Base-by-base conservation (phyloP, 345 rosid genomes). In the Pseudoturritis turrita region DNA sequence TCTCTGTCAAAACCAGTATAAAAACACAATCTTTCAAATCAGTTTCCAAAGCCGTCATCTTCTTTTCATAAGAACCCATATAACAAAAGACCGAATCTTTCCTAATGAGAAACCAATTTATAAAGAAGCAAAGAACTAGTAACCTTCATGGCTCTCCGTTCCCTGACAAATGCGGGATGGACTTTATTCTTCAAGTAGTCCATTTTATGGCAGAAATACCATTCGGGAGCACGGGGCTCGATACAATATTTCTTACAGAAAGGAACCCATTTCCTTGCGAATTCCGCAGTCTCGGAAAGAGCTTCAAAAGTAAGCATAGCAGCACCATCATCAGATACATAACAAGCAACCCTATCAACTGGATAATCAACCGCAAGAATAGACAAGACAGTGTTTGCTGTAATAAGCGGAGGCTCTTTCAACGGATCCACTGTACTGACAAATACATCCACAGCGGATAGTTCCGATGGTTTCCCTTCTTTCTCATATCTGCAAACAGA, bases 251-350 rank as follows among this genome's bases (percentile, higher is more conserved):
- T 95, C 81, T 95, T 95, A 76, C 99, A 91, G 85, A 95, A 95
- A 39, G 99, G 99, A 55, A 95, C 99, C 99, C 99, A 95, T 72
- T 88, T 89, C 78, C 92, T 87, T 13, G 99, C 96, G 69, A 95
- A 95, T 73, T 92, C 97, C 1, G 99, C 91, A 6, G 99, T 95
- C 83, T 95, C 98, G 0, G 99, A 95, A 19, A 95, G 98, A 46
- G 99, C 98, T 80, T 95, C 98, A 52, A 95, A 95, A 18, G 99
- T 95, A 70, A 95, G 99, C 99, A 95, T 95, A 18, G 99, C 97
- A 68, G 99, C 99, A 80, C 99, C 99, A 76, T 95, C 99, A 70
- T 95, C 99, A 12, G 99, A 91, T 41, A 95, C 99, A 75, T 95
- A 95, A 74, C 99, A 95, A 66, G 96, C 87, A 65, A 95, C 96